These are phyloP conservation scores for Fusarium liriodendri DNA, from an alignment of 2,329 filamentous ascomycete genomes.

Conservation along the genomic window DNA sequence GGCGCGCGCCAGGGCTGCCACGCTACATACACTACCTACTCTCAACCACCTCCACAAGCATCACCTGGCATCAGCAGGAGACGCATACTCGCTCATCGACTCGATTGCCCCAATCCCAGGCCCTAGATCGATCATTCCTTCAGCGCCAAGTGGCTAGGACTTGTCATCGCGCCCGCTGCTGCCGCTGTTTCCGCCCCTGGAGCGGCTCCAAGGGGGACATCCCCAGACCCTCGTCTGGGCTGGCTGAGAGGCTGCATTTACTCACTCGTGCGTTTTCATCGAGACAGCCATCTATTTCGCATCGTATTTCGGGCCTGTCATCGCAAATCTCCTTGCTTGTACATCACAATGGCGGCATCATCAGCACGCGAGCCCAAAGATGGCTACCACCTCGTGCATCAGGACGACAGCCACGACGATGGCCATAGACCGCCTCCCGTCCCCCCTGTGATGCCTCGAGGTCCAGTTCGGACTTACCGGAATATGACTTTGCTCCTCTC, in stretches of 20 bases:
- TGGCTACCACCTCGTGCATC: conserved; percentile 50
- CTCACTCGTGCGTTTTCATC: neutral
- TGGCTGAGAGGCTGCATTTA: neutral
- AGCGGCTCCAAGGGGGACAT: conserved; percentile 28
- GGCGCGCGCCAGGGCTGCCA: neutral
- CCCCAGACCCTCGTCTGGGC: neutral
- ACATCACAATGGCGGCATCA: conserved; percentile 31
- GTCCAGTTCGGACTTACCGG: conserved; percentile 44
- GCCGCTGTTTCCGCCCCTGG: neutral
- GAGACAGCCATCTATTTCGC: conserved; percentile 5
- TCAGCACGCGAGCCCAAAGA: conserved; percentile 27
- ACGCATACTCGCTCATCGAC: neutral
- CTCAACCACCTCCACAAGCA: neutral
- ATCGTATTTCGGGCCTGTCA: neutral
- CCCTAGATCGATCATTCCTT: conserved; percentile 15
- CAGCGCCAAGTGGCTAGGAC: neutral
- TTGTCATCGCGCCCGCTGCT: neutral
- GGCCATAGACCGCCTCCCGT: conserved; percentile 25
- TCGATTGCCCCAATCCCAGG: neutral
- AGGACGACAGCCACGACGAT: conserved; percentile 42
- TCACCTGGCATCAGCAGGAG: neutral
- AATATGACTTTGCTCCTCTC: conserved; percentile 48
- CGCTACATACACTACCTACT: neutral
- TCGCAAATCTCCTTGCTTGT: neutral
- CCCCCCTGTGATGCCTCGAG: conserved; percentile 29